Base-by-base conservation (phyloP, 2,329 filamentous ascomycete genomes). In the Pseudogymnoascus sp. region DNA sequence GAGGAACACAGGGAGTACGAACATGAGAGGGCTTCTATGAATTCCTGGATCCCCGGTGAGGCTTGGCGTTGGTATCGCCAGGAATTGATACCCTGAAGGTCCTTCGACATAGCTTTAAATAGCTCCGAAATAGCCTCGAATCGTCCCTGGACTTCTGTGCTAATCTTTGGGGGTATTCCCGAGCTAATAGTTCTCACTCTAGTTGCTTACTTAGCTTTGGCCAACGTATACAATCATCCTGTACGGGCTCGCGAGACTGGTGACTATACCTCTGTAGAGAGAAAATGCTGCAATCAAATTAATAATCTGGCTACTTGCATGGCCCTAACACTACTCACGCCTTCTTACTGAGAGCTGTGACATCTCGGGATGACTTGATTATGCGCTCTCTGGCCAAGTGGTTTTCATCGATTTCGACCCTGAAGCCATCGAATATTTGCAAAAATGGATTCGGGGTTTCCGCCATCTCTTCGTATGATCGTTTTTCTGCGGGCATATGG, bases 341-440 rank as follows among this genome's bases (percentile, higher is more conserved):
- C 79, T 97, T 99, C 81, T 99, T 99, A 77, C 91, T 96, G 62
- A 92, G 80, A 0, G 91, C 92, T 6, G 95, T 99, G 64, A 99
- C 90, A 75, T 99, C 95, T 66, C 93, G 82, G 8, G 91, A 96
- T 1, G 87, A 88, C 79, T 97, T 99, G 72, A 96, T 90, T 69
- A 96, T 86, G 62, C 89, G 85, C 78, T 97, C 93, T 64, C 92
- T 84, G 15, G 95, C 87, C 76, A 97, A 95, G 75, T 99, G 91
- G 74, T 97, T 93, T 76, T 95, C 86, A 72, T 99, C 95, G 28
- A 99, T 81, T 76, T 97, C 93, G 71, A 88, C 82, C 61, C 93
- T 88, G 74, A 97, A 96, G 7, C 75, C 78, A 75, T 91, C 88
- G 74, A 99, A 99, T 83, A 97, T 92, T 68, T 87, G 76, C 66